Conservation (phyloP, 306 rosid species). For the Quercus berberidifolia region DNA sequence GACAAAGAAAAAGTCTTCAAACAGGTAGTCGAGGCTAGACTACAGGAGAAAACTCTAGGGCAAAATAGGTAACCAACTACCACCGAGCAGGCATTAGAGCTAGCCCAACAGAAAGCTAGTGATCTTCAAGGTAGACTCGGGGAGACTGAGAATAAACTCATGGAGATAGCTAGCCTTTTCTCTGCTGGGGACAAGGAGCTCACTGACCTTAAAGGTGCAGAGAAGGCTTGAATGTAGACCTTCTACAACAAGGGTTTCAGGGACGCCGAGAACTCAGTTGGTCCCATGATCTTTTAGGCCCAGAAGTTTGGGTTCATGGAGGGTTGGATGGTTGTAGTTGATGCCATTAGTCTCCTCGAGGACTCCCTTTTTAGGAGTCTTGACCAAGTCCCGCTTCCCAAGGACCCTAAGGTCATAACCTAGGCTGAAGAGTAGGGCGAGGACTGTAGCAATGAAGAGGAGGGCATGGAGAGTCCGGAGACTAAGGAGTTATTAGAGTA, state of each 20-base stretch:
- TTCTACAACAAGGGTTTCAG: too few species aligned
- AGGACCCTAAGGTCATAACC: too few species aligned
- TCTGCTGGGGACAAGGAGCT: accelerated
- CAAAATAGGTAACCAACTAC: too few species aligned
- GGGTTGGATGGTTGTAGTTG: too few species aligned
- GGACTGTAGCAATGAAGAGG: accelerated
- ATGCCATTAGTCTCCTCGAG: accelerated
- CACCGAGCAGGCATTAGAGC: accelerated
- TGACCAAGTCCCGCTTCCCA: accelerated
- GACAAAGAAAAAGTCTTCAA: too few species aligned
- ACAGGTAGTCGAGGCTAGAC: accelerated
- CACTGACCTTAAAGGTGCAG: accelerated
- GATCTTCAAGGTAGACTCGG: too few species aligned
- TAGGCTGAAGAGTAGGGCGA: accelerated
- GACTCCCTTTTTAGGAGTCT: too few species aligned
- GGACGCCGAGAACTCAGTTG: accelerated
- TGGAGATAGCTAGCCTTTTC: accelerated
- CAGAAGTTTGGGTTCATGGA: too few species aligned
- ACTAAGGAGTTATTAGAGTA: too few species aligned
- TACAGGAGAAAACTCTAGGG: too few species aligned
- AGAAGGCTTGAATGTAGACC: accelerated
- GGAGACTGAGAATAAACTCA: too few species aligned
- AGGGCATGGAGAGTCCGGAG: accelerated
- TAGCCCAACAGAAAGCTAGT: accelerated
- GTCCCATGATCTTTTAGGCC: too few species aligned